Evolutionary conservation across 495 filamentous ascomycete genomes (phyloP).

Genomic region (Podospora anserina): DNA sequence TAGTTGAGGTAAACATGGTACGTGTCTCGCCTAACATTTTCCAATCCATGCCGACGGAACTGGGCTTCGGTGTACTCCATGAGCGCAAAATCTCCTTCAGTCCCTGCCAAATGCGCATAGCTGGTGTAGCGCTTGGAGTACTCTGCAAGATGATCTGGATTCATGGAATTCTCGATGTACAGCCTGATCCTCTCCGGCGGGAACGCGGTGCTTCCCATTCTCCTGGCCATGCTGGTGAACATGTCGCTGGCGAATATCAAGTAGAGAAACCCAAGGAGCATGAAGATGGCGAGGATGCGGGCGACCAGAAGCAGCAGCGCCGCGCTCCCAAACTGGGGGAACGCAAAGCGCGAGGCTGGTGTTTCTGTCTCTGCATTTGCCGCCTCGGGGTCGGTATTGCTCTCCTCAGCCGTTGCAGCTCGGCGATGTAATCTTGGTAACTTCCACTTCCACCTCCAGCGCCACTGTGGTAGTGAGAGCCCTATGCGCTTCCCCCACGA

Average conservation of each 20-base stretch:
- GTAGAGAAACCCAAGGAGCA: conserved; percentile 75
- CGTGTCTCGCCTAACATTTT: conserved; percentile 66
- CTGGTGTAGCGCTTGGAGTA: conserved; percentile 68
- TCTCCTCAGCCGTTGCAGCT: conserved; percentile 23
- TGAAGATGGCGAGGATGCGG: conserved; percentile 67
- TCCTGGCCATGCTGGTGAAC: conserved; percentile 58
- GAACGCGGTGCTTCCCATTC: conserved; percentile 52
- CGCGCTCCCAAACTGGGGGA: conserved; percentile 32
- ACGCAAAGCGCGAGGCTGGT: conserved; percentile 11
- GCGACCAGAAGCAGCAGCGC: conserved; percentile 50
- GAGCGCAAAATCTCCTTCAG: conserved; percentile 79
- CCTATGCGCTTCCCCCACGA: conserved; percentile 53
- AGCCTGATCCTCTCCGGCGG: conserved; percentile 65
- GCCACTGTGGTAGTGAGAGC: conserved; percentile 46
- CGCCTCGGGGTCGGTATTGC: background rate
- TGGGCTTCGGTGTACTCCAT: conserved; percentile 75
- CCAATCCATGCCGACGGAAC: conserved; percentile 67
- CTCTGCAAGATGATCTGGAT: conserved; percentile 63
- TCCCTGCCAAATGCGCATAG: conserved; percentile 86
- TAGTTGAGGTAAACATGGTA: conserved; percentile 93
- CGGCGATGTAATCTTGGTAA: conserved; percentile 43
- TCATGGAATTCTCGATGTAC: conserved; percentile 66
- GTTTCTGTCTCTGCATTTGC: background rate
- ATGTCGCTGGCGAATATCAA: conserved; percentile 78
- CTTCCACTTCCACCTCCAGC: conserved; percentile 46